Evolutionary conservation across 2,329 filamentous ascomycete genomes (phyloP).

Genomic region (Orbilia brochopaga): DNA sequence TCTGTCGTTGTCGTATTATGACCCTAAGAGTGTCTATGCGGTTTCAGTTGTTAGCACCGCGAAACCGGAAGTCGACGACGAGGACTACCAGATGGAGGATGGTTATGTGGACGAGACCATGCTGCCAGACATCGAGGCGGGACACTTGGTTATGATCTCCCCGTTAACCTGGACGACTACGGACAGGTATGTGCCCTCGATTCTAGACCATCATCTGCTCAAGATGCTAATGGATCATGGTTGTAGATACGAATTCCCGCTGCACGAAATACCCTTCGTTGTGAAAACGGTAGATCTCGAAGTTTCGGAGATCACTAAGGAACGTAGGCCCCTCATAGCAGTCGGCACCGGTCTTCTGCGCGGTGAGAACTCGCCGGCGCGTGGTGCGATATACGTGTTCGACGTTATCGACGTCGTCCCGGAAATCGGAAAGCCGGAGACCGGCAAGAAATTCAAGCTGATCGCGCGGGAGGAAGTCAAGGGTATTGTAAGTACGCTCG

Average conservation of each 20-base stretch:
- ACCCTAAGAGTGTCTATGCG: slow-evolving; percentile 75
- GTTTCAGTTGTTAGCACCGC: slow-evolving; percentile 64
- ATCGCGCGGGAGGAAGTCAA: slow-evolving; percentile 89
- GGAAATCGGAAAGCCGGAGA: slow-evolving; percentile 82
- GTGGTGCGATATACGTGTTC: slow-evolving; percentile 85
- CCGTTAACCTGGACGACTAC: slow-evolving; percentile 78
- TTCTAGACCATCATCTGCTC: neutral
- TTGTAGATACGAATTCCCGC: slow-evolving; percentile 52
- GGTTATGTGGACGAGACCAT: slow-evolving; percentile 61
- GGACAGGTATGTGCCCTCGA: slow-evolving; percentile 60
- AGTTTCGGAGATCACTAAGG: slow-evolving; percentile 86
- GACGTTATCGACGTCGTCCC: slow-evolving; percentile 92
- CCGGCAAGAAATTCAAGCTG: slow-evolving; percentile 81
- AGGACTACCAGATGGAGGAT: slow-evolving; percentile 48
- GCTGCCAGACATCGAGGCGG: slow-evolving; percentile 72
- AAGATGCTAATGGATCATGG: neutral
- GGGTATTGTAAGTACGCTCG: slow-evolving; percentile 85
- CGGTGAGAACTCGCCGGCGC: slow-evolving; percentile 86
- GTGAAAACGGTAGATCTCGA: slow-evolving; percentile 85
- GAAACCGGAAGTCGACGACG: slow-evolving; percentile 36
- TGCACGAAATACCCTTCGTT: slow-evolving; percentile 54
- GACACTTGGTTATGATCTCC: slow-evolving; percentile 77
- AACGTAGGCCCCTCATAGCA: slow-evolving; percentile 79
- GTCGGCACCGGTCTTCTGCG: slow-evolving; percentile 85
- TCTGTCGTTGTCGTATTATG: slow-evolving; percentile 76